Conservation (phyloP, 2,329 filamentous ascomycete genomes). For the Hypoxylon sp. region DNA sequence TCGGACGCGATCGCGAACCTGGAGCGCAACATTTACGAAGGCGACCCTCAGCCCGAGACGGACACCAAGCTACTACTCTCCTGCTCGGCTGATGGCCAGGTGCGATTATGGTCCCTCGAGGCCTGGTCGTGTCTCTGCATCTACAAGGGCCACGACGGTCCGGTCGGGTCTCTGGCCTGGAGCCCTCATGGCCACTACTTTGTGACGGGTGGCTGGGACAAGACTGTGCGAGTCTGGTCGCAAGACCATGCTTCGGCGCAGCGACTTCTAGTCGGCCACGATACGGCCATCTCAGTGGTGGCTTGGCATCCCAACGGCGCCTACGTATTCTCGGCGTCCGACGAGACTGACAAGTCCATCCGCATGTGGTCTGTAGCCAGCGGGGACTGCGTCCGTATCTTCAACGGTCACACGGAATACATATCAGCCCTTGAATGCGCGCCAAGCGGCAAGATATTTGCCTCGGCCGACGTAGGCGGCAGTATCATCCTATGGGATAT, state of each 20-base stretch:
- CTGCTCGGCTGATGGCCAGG: slow-evolving; percentile 83
- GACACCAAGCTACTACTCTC: slow-evolving; percentile 82
- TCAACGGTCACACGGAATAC: slow-evolving; percentile 88
- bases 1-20: slow-evolving; percentile 71
- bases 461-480: slow-evolving; percentile 86
- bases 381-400: slow-evolving; percentile 87
- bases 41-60: slow-evolving; percentile 57
- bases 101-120: slow-evolving; percentile 92
- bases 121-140: slow-evolving; percentile 91
- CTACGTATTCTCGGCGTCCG: slow-evolving; percentile 92
- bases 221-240: slow-evolving; percentile 88
- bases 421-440: slow-evolving; percentile 86
- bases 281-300: slow-evolving; percentile 90
- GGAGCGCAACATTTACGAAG: slow-evolving; percentile 60
- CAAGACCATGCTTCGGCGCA: slow-evolving; percentile 92
- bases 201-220: slow-evolving; percentile 84
- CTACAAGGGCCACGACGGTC: slow-evolving; percentile 91
- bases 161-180: slow-evolving; percentile 88
- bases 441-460: slow-evolving; percentile 88
- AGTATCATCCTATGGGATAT: slow-evolving; percentile 96
- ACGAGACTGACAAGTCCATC: slow-evolving; percentile 85
- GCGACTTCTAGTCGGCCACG: slow-evolving; percentile 89
- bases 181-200: slow-evolving; percentile 97
- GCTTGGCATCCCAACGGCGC: slow-evolving; percentile 93
- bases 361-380: slow-evolving; percentile 97